These are phyloP conservation scores for Suillus alpinus DNA, from an alignment of 768 basidiomycete species.

Conservation along the genomic window DNA sequence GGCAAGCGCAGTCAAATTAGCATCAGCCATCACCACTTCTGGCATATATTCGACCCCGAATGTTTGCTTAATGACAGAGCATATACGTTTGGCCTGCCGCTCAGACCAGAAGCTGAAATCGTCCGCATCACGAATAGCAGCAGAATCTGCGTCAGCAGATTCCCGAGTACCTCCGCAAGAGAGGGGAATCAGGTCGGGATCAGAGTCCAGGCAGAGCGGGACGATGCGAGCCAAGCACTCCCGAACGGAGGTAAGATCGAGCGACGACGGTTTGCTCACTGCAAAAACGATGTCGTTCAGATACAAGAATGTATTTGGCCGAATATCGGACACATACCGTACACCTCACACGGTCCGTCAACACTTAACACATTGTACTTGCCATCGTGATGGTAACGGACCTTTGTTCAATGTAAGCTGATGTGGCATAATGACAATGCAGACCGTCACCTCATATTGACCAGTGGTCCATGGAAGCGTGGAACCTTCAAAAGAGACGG, in stretches of 20 bases:
- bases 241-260: slow-evolving; percentile 67
- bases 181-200: slow-evolving; percentile 75
- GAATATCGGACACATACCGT: slow-evolving; percentile 51
- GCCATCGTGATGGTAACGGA: slow-evolving; percentile 93
- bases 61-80: slow-evolving; percentile 69
- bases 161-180: slow-evolving; percentile 49
- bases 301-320: not conserved
- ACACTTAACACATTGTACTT: slow-evolving; percentile 94
- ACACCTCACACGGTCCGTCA: slow-evolving; percentile 85
- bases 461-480: slow-evolving; percentile 86
- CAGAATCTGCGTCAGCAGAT: slow-evolving; percentile 13
- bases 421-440: not conserved
- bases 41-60: slow-evolving; percentile 88
- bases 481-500: slow-evolving; percentile 72
- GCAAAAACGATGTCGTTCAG: slow-evolving; percentile 14
- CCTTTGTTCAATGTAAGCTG: slow-evolving; percentile 33
- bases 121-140: slow-evolving; percentile 67
- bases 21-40: slow-evolving; percentile 91
- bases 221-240: slow-evolving; percentile 72
- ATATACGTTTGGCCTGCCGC: slow-evolving; percentile 87
- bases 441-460: slow-evolving; percentile 61
- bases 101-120: slow-evolving; percentile 96
- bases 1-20: slow-evolving; percentile 83
- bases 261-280: slow-evolving; percentile 69
- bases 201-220: slow-evolving; percentile 82